Evolutionary conservation across 441 rosid genomes (phyloP), one percentile per base, ranked within the genome.

Genomic region (Arabidopsis hybrid): DNA sequence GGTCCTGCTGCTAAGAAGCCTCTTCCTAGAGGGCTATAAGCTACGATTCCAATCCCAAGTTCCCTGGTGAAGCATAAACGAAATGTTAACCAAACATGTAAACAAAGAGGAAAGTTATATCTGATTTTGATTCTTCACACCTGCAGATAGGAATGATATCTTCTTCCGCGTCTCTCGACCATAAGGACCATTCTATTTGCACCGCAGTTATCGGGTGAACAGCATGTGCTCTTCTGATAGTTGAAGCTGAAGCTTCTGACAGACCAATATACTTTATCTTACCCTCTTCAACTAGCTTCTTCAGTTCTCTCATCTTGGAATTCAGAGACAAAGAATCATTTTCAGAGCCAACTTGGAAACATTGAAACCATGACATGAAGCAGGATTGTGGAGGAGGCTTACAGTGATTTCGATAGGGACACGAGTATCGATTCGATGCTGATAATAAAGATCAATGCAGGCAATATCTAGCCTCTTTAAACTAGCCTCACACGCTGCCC

Each of bases 11-110:
- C 79, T 2, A 91, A 67, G 84, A 91, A 88, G 2, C 96, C 94
- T 31, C 85, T 52, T 40, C 97, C 92, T 0, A 92, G 67, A 36
- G 87, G 88, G 72, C 89, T 85, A 68, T 87, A 89, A 11, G 94
- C 80, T n/a, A 87, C 91, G 69, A 90, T 90, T 14, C 94, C 92
- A 42, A 90, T 90, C 69, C 94, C 94, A 52, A 88, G 96, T 58
- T 88, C 92, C 65, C 96, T 56, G 4, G 1, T 12, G 10, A 55
- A 29, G 11, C 4, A 3, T 0, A 29, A 6, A 53, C 16, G 1
- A 3, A 1, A 12, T 29, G 14, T 26, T n/a, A 26, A 12, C 21
- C 3, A 12, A 31, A 7, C 11, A 55, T 31, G 60, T 11, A 55
- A 31, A 31, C 6, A 0, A 55, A 7, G 11, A 32, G 1, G 6